Base-by-base conservation (phyloP, 2,329 filamentous ascomycete genomes). In the Ophiosphaerella korrae region DNA sequence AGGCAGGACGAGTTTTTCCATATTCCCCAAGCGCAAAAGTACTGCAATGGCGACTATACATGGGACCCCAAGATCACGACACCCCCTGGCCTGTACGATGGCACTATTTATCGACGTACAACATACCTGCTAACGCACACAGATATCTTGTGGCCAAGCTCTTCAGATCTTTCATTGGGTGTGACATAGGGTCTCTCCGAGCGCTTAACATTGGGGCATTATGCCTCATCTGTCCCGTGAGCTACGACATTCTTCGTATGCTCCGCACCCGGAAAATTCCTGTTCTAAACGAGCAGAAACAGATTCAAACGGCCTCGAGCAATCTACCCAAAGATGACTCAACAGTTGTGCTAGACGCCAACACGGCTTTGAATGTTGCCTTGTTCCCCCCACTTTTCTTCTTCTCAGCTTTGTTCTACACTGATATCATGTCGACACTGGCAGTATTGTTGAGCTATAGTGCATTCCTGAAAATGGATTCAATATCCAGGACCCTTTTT, bases 41-140 rank as follows among this genome's bases (percentile, higher is more conserved):
- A 96, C 73, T 97, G 92, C 72, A 72, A 82, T 35, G 87, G 88
- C 9, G 82, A 82, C 46, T 70, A 74, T 11, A 81, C 90, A 48
- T 99, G 94, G 94, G 92, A 99, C 74, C 88, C 93, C 52, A 99
- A 97, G 72, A 94, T 99, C 68, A 99, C 94, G 0, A 99, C 94
- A 1, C 94, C 94, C 0, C 93, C 94, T 0, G 94, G 92, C 31
- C 77, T 99, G 64, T 80, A 75, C 42, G 62, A 65, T 76, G 14
- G 29, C n/a, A 12, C 11, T 21, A 31, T 14, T 9, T 13, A 29
- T 32, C 34, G 8, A 6, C 4, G n/a, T 39, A 33, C 21, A 14
- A 31, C 29, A 64, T 74, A 64, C 77, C 23, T 73, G 53, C 48
- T 55, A 26, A 62, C n/a, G 5, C 24, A 7, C 32, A 9, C 35